Conservation (phyloP, 805 yeast genomes). For the Candida lessepsii region DNA sequence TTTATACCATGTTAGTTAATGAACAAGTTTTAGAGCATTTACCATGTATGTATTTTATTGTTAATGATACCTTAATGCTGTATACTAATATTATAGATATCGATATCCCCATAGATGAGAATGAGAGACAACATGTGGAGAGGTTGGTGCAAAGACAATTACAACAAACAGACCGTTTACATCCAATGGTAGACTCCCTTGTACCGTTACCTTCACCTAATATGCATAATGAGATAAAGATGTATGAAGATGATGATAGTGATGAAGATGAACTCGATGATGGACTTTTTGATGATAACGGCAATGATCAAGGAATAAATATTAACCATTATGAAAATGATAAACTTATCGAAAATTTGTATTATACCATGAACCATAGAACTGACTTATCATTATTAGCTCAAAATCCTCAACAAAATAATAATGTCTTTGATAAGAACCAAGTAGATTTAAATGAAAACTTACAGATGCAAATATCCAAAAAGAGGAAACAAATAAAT, state of each 20-base stretch:
- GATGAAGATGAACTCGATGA: slow-evolving; percentile 21
- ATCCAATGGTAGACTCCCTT: slow-evolving; percentile 22
- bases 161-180: slow-evolving; percentile 12
- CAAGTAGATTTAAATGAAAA: slow-evolving; percentile 26
- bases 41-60: slow-evolving; percentile 31
- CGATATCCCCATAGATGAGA: slow-evolving; percentile 34
- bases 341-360: slow-evolving; percentile 35
- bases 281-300: slow-evolving; percentile 15
- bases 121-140: slow-evolving; percentile 37
- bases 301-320: slow-evolving; percentile 30
- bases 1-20: slow-evolving; percentile 25
- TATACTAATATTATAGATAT: slow-evolving; percentile 18
- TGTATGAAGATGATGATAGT: slow-evolving; percentile 28
- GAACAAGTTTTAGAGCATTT: slow-evolving; percentile 38
- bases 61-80: background rate
- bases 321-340: slow-evolving; percentile 25
- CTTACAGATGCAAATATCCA: slow-evolving; percentile 25
- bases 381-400: slow-evolving; percentile 37
- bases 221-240: slow-evolving; percentile 18
- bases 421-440: background rate
- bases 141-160: slow-evolving; percentile 23
- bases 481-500: slow-evolving; percentile 43
- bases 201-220: slow-evolving; percentile 17
- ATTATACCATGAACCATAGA: slow-evolving; percentile 40
- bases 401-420: too few relatives aligned